phyloP scores from a whole-genome alignment of 148 eudicot genomes.

The Camellia sinensis region DNA sequence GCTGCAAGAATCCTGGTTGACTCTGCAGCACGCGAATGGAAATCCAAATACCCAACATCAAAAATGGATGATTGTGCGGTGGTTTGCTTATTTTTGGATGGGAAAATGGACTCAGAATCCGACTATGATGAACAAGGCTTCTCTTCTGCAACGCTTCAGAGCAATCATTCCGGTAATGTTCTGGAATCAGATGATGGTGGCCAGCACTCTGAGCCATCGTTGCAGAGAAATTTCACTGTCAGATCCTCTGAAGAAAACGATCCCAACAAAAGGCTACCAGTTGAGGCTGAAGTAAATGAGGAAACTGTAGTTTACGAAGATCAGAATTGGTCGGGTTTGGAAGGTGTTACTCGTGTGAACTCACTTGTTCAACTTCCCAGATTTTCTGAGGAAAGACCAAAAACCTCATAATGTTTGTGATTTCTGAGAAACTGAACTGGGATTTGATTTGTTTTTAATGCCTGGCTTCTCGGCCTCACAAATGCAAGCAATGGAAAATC shows the following conservation, averaged over 20 bases:
- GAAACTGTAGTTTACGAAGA: constrained; percentile 45
- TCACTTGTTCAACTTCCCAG: constrained; percentile 97
- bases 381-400: constrained; percentile 70
- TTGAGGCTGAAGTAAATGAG: constrained; percentile 32
- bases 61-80: constrained; percentile 98
- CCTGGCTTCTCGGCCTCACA: background rate
- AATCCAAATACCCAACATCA: constrained; percentile 89
- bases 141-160: constrained; percentile 70
- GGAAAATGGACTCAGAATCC: constrained; percentile 80
- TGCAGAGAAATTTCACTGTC: constrained; percentile 81
- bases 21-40: constrained; percentile 88
- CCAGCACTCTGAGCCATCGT: constrained; percentile 68
- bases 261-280: constrained; percentile 33
- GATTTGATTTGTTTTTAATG: background rate
- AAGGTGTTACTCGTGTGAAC: constrained; percentile 93
- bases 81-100: constrained; percentile 82
- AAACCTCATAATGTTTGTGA: constrained; percentile 14
- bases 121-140: constrained; percentile 74
- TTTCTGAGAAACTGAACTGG: background rate
- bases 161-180: constrained; percentile 58
- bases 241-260: constrained; percentile 61
- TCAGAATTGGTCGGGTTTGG: constrained; percentile 89
- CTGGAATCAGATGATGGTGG: constrained; percentile 77
- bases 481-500: constrained; percentile 1
- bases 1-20: constrained; percentile 83